Conservation (phyloP, 2,329 filamentous ascomycete species). For the Aspergillus sp. region DNA sequence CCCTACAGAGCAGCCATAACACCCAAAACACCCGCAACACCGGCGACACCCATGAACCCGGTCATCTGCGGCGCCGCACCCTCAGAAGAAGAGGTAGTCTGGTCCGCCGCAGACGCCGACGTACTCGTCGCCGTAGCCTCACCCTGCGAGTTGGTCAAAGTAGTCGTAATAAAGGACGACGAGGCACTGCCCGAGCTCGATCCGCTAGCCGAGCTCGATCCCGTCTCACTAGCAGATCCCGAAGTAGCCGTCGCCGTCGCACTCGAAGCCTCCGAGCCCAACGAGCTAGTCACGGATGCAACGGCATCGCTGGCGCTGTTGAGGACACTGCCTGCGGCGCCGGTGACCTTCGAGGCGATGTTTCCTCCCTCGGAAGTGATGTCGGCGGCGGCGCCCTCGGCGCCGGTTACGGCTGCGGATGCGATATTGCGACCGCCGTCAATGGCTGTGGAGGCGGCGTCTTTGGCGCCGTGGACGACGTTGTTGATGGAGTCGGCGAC, state of each 20-base stretch:
- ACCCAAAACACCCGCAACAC: constrained; percentile 23
- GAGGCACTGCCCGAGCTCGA: not conserved
- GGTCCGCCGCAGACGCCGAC: not conserved
- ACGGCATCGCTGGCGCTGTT: not conserved
- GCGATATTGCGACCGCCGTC: constrained; percentile 8
- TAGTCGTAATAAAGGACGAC: constrained; percentile 6
- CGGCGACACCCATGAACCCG: constrained; percentile 12
- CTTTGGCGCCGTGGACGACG: constrained; percentile 11
- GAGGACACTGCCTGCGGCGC: not conserved
- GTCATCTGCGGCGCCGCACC: constrained; percentile 10
- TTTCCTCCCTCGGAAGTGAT: constrained; percentile 1
- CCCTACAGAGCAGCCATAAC: constrained; percentile 25
- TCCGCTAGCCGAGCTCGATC: not conserved
- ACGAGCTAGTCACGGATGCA: not conserved
- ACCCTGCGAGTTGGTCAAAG: constrained; percentile 14
- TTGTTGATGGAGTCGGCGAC: constrained; percentile 14
- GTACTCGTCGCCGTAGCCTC: constrained; percentile 7
- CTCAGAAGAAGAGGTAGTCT: constrained; percentile 1
- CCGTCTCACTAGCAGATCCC: not conserved
- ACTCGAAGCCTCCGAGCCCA: not conserved
- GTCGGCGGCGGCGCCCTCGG: constrained; percentile 11
- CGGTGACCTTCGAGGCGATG: not conserved
- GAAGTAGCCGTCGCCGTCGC: not conserved
- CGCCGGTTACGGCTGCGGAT: constrained; percentile 8
- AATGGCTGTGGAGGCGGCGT: constrained; percentile 13